Base-by-base conservation (phyloP, 805 yeast species). In the Martiniozyma abietophila region DNA sequence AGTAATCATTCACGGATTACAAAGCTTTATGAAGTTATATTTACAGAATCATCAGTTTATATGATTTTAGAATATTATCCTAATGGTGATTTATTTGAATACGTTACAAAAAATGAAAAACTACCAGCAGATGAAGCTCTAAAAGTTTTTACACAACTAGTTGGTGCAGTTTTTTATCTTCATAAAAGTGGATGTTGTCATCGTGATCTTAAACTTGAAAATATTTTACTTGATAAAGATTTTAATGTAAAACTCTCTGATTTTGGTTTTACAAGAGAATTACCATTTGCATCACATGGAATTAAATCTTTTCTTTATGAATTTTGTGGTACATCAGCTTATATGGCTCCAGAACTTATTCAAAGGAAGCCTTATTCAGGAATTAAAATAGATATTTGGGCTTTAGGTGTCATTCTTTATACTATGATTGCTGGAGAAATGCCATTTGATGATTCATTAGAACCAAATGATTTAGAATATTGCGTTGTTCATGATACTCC, bases 341-440 rank as follows among this genome's bases (percentile, higher is more conserved):
- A 89, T 53, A 88, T 89, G 95, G 96, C 98, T 0, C 98, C 98
- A 0, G 98, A 89, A 52, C 63, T 92, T 41, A 62, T 88, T 12
- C 62, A 65, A 36, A 68, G 76, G 41, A 69, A 72, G 40, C 75
- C 76, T 29, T 86, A 86, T 53, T 75, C 76, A 27, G 97, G 96
- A 0, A 69, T 74, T 43, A 77, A 80, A 46, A 75, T 77, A 2
- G 98, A 89, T 53, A 75, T 82, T 6, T 89, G 98, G 98, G 74
- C 96, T 0, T 58, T 89, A 42, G 98, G 98, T 1, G 73, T 92
- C 8, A 85, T 92, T 11, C 58, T 89, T 7, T 92, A 79, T 52
- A 86, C 96, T 0, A 65, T 89, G 69, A 50, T 84, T 0, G 74
- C 79, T 36, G 96, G 96, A 1, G 74, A 74, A 39, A 78, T 89